These are phyloP conservation scores for Malassezia sp. DNA, from an alignment of 1,284 basidiomycete genomes.

Conservation along the genomic window DNA sequence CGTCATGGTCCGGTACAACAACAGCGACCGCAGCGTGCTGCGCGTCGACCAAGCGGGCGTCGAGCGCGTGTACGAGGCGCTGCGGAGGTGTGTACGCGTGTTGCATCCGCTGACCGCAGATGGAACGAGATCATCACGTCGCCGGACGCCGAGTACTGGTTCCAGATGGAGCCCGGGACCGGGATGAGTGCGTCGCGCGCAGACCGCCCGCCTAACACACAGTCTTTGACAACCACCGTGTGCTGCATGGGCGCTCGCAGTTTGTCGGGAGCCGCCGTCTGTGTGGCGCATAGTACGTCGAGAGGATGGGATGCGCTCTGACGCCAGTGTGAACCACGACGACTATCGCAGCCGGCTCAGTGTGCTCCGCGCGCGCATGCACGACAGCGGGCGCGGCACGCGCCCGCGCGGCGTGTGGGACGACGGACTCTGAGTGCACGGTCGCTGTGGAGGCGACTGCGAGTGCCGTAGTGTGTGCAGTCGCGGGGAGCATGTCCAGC, in stretches of 20 bases:
- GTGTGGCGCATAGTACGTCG: slow-evolving; percentile 97
- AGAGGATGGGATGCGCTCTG: slow-evolving; percentile 46
- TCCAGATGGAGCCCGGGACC: slow-evolving; percentile 66
- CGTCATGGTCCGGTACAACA: slow-evolving; percentile 79
- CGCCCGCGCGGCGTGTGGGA: slow-evolving; percentile 40
- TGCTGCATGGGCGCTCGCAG: slow-evolving; percentile 79
- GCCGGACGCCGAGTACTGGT: slow-evolving; percentile 78
- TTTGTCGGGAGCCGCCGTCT: slow-evolving; percentile 79
- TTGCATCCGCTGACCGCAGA: too few relatives aligned
- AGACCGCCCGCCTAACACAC: too few relatives aligned
- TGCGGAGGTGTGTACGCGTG: too few relatives aligned
- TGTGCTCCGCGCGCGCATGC: slow-evolving; percentile 19
- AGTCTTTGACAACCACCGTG: slow-evolving; percentile 87
- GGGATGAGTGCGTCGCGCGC: too few relatives aligned
- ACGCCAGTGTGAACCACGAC: slow-evolving; percentile 29
- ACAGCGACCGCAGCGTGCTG: slow-evolving; percentile 61
- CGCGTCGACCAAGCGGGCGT: slow-evolving; percentile 19
- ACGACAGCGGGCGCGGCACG: too few relatives aligned
- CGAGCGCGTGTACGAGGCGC: slow-evolving; percentile 63
- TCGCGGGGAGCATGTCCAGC: too few relatives aligned
- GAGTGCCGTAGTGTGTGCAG: too few relatives aligned
- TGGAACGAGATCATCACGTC: slow-evolving; percentile 66
- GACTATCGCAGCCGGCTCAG: slow-evolving; percentile 30
- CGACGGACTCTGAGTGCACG: too few relatives aligned
- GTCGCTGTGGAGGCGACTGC: slow-evolving; percentile 3